Conservation (phyloP, 495 filamentous ascomycete genomes). For the Ascodesmis nigricans region DNA sequence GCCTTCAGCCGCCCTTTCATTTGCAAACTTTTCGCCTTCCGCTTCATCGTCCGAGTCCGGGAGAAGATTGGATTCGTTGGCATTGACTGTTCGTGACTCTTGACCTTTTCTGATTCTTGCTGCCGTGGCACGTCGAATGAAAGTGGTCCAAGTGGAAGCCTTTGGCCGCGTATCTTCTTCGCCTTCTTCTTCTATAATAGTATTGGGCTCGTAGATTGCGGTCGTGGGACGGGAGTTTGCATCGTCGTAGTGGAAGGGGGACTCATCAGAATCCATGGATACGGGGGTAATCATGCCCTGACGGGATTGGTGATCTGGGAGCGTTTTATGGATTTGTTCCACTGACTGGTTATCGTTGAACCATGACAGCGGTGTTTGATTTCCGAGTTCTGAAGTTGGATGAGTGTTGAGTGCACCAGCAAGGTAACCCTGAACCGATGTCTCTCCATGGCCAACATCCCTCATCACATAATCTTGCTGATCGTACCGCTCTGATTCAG, state of each 20-base stretch:
- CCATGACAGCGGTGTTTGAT: slow-evolving; percentile 19
- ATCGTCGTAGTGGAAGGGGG: slow-evolving; percentile 2
- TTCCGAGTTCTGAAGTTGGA: slow-evolving; percentile 4
- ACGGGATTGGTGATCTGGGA: slow-evolving; percentile 5
- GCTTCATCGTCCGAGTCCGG: slow-evolving; percentile 17
- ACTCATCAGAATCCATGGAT: slow-evolving; percentile 14
- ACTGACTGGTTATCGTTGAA: slow-evolving; percentile 15
- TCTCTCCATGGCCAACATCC: slow-evolving; percentile 10
- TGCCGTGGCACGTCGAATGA: slow-evolving; percentile 20
- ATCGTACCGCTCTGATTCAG: slow-evolving; percentile 6
- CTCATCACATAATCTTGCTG: slow-evolving; percentile 1
- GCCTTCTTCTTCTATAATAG: slow-evolving; percentile 1
- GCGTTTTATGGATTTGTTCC: slow-evolving; percentile 13
- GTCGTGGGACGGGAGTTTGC: neutral
- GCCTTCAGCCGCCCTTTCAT: neutral
- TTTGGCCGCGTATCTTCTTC: slow-evolving; percentile 8
- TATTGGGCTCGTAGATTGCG: neutral
- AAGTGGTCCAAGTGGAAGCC: slow-evolving; percentile 19
- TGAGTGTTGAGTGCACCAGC: neutral
- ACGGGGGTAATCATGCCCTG: slow-evolving; percentile 17
- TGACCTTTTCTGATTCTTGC: slow-evolving; percentile 20
- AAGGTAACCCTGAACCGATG: slow-evolving; percentile 4
- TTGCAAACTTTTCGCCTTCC: slow-evolving; percentile 1
- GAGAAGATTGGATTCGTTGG: slow-evolving; percentile 12
- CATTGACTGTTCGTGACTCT: slow-evolving; percentile 8